Conservation (phyloP, 768 basidiomycete species). For the Boletus vermiculosoides region DNA sequence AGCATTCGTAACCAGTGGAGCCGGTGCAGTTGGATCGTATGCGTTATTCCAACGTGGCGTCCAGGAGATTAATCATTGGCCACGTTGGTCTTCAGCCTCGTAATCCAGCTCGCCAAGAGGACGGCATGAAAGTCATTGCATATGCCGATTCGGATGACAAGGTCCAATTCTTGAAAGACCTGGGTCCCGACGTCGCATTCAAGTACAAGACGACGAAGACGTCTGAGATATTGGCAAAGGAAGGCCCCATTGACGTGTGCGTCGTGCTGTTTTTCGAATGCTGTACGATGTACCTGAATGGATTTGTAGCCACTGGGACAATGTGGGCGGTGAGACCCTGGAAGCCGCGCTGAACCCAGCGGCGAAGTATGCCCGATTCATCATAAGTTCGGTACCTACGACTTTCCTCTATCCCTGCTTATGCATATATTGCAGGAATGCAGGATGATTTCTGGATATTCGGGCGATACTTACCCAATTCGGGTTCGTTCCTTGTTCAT, state of each 20-base stretch:
- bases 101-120: background rate
- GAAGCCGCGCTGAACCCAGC: background rate
- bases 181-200: background rate
- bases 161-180: background rate
- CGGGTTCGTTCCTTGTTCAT: background rate
- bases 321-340: background rate
- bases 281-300: background rate
- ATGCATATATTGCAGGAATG: background rate
- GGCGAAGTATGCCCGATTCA: background rate
- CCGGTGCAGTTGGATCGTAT: background rate
- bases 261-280: background rate
- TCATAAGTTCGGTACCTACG: background rate
- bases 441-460: background rate
- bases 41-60: no score
- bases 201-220: background rate
- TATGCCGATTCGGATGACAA: background rate
- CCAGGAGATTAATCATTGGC: background rate
- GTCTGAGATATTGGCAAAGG: background rate
- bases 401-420: background rate
- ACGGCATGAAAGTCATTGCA: background rate
- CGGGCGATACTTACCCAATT: background rate
- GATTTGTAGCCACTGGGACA: background rate
- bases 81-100: background rate
- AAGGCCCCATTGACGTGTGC: background rate
- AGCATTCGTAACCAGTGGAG: background rate